A percentile compares a stretch with the other conserved stretches of the same genome.
These are phyloP conservation scores for Candida peoriensis DNA, from an alignment of 805 yeast species.

Conservation along the genomic window DNA sequence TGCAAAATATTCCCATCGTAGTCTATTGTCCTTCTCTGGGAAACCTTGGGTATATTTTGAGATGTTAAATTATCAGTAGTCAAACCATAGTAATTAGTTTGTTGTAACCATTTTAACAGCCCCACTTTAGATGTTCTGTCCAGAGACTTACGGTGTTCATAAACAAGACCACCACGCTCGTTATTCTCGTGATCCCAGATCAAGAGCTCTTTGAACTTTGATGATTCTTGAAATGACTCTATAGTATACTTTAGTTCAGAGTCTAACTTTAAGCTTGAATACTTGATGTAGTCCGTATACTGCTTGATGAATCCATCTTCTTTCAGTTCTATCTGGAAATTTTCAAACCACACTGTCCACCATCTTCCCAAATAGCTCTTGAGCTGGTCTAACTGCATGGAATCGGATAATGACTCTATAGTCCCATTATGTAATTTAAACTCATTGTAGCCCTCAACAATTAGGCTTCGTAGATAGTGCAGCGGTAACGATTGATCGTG, in stretches of 20 bases:
- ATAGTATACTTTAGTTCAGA: constrained; percentile 10
- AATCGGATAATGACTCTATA: constrained; percentile 12
- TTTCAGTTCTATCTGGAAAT: constrained; percentile 22
- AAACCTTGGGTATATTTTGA: constrained; percentile 20
- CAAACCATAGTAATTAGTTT: constrained; percentile 11
- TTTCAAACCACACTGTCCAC: constrained; percentile 34
- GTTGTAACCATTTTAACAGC: constrained; percentile 19
- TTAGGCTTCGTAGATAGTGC: constrained; percentile 19
- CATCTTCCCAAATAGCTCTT: constrained; percentile 22
- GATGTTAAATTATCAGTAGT: constrained; percentile 10
- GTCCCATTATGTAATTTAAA: constrained; percentile 22
- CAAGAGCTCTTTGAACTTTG: constrained; percentile 15
- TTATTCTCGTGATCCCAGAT: constrained; percentile 12
- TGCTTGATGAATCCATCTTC: constrained; percentile 32
- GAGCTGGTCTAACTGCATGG: constrained; percentile 17
- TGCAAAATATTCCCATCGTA: constrained; percentile 6
- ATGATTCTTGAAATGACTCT: constrained; percentile 5
- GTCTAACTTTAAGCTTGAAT: constrained; percentile 22
- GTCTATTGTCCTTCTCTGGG: constrained; percentile 21
- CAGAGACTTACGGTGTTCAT: constrained; percentile 12
- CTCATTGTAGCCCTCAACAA: constrained; percentile 24
- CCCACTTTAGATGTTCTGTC: constrained; percentile 6
- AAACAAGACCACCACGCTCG: constrained; percentile 16
- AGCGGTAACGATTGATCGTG: constrained; percentile 20
- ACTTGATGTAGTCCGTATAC: constrained; percentile 18